These are phyloP conservation scores for Peniophora sp. DNA, from an alignment of 1,284 basidiomycete species.

Conservation along the genomic window DNA sequence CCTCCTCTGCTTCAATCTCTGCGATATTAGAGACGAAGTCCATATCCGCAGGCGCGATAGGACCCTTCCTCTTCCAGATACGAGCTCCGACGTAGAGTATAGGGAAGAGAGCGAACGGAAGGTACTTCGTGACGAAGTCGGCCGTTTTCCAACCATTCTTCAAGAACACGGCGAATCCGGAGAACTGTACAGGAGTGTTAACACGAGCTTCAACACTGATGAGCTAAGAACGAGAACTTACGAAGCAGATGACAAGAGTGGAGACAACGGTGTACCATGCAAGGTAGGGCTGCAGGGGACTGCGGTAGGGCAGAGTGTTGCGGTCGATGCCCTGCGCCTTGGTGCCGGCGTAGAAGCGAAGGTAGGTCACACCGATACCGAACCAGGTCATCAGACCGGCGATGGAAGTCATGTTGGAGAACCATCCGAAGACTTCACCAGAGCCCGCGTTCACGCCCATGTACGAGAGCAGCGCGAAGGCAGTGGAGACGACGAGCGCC, in stretches of 20 bases:
- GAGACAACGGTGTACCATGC: constrained; percentile 57
- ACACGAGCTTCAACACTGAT: constrained; percentile 3
- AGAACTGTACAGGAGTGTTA: constrained; percentile 42
- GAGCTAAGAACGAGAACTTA: constrained; percentile 29
- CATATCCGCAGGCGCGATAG: constrained; percentile 54
- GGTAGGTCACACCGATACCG: constrained; percentile 72
- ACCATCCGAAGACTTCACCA: constrained; percentile 51
- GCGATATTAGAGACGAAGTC: constrained; percentile 70
- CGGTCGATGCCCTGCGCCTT: constrained; percentile 71
- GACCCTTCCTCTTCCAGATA: constrained; percentile 39
- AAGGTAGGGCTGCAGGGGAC: constrained; percentile 59
- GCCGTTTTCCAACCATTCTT: constrained; percentile 51
- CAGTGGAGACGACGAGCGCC: constrained; percentile 61
- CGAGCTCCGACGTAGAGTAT: constrained; percentile 60
- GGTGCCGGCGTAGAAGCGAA: constrained; percentile 72
- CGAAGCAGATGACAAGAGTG: constrained; percentile 58
- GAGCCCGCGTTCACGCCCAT: constrained; percentile 55
- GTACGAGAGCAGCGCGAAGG: constrained; percentile 69
- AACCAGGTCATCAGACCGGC: constrained; percentile 77
- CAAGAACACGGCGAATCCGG: constrained; percentile 72
- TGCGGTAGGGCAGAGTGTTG: constrained; percentile 55
- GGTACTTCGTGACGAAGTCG: constrained; percentile 68
- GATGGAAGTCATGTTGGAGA: constrained; percentile 56
- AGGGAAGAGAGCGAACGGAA: constrained; percentile 71
- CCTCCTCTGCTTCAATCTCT: constrained; percentile 67